A percentile compares a stretch with the other conserved stretches of the same genome.
Evolutionary conservation across 2,329 filamentous ascomycete species (phyloP).

Genomic region (Penicillium corylophilum): DNA sequence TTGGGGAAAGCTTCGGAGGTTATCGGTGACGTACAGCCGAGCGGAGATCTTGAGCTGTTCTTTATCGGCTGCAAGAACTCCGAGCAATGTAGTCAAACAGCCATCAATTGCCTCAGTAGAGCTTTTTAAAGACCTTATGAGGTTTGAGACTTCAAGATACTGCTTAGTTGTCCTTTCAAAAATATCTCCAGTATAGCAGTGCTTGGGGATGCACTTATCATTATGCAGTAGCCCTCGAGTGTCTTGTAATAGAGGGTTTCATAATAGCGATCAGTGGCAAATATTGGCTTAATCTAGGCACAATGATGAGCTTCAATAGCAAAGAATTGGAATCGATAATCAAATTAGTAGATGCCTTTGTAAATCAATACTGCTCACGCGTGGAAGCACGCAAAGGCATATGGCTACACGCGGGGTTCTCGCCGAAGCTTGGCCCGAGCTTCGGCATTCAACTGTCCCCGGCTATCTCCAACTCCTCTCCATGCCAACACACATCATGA

Average conservation of each 20-base stretch:
- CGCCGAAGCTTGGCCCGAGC: slow-evolving; percentile 20
- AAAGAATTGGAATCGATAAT: background rate
- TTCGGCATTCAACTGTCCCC: slow-evolving; percentile 7
- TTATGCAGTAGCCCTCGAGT: too few species aligned
- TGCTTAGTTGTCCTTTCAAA: background rate
- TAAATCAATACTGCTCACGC: background rate
- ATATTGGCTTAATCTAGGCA: background rate
- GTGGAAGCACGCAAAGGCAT: background rate
- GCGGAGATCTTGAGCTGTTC: slow-evolving; percentile 13
- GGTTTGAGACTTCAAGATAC: background rate
- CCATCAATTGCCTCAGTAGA: background rate
- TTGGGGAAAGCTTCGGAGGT: slow-evolving; percentile 15
- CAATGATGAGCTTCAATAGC: background rate
- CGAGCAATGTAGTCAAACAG: background rate
- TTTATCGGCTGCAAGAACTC: slow-evolving; percentile 1
- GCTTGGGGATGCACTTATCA: background rate
- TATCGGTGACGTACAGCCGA: slow-evolving; percentile 21
- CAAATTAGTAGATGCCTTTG: background rate
- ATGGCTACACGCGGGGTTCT: slow-evolving; percentile 16
- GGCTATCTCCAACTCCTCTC: slow-evolving; percentile 8
- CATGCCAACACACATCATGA: slow-evolving; percentile 22
- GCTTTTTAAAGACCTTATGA: too few species aligned
- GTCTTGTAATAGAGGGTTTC: background rate
- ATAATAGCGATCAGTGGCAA: background rate
- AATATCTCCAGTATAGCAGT: background rate